Evolutionary conservation across 2,329 filamentous ascomycete genomes (phyloP).

Genomic region (Fusarium ambrosium): DNA sequence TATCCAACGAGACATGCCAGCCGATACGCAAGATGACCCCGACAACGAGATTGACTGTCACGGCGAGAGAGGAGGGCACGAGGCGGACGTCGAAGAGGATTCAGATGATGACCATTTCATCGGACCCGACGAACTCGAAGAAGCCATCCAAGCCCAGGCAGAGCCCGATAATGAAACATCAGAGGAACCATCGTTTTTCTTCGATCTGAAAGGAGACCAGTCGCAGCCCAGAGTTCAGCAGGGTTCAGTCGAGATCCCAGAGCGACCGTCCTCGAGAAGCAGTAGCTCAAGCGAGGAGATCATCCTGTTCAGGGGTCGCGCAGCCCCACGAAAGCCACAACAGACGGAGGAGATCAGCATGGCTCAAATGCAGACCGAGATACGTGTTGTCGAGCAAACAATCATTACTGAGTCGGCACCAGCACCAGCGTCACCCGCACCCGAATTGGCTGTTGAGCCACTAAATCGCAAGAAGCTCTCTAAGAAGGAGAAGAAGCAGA

Average conservation of each 20-base stretch:
- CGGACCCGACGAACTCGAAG: conserved; percentile 41
- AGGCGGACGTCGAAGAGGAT: not conserved
- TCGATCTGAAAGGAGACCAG: conserved; percentile 54
- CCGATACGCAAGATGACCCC: not conserved
- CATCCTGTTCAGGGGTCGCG: conserved; percentile 74
- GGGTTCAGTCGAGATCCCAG: conserved; percentile 25
- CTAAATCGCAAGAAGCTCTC: not conserved
- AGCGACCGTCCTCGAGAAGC: conserved; percentile 39
- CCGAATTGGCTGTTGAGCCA: not conserved
- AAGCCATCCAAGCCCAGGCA: conserved; percentile 23
- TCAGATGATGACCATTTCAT: conserved; percentile 17
- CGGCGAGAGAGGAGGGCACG: not conserved
- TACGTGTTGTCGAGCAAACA: conserved; percentile 48
- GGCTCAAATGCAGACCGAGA: conserved; percentile 51
- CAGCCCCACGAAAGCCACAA: conserved; percentile 47
- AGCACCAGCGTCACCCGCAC: not conserved
- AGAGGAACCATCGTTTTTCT: conserved; percentile 50
- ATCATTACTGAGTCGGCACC: conserved; percentile 24
- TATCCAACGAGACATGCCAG: not conserved
- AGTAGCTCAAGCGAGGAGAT: conserved; percentile 74
- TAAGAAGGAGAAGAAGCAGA: conserved; percentile 35
- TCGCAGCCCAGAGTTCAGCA: not conserved
- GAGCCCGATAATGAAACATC: conserved; percentile 2
- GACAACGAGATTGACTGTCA: not conserved
- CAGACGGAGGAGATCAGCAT: conserved; percentile 36